Percentiles rank a stretch among this genome's conserved stretches.
Evolutionary conservation across 176 grass and related monocot genomes (phyloP).

Genomic region (Paspalum vaginatum): DNA sequence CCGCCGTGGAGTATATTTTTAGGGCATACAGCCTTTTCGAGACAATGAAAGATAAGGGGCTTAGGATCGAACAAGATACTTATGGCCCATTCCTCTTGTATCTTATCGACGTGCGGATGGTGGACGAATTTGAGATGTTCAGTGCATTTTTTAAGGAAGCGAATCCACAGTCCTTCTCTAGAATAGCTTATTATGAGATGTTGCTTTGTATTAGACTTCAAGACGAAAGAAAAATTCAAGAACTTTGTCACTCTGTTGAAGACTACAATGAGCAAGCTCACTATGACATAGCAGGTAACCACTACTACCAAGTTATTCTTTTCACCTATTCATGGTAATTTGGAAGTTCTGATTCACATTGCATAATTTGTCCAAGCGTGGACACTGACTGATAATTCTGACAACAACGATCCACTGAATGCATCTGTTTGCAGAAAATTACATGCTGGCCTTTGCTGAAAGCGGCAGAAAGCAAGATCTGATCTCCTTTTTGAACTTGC

Average conservation of each 20-base stretch:
- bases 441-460: conserved; percentile 91
- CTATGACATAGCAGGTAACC: conserved; percentile 68
- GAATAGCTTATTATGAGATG: conserved; percentile 96
- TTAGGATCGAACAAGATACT: conserved; percentile 62
- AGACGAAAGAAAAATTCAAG: conserved; percentile 65
- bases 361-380: conserved; percentile 13
- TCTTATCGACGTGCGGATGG: conserved; percentile 69
- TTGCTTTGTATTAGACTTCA: conserved; percentile 67
- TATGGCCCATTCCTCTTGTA: conserved; percentile 78
- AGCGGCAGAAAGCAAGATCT: conserved; percentile 69
- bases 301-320: conserved; percentile 22
- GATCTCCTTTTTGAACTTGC: conserved; percentile 57
- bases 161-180: conserved; percentile 49
- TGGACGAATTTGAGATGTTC: conserved; percentile 70
- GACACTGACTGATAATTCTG: conserved; percentile 15
- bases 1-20: conserved; percentile 59
- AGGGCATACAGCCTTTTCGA: conserved; percentile 58
- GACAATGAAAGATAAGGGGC: conserved; percentile 68
- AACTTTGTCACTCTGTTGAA: conserved; percentile 58
- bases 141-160: conserved; percentile 72
- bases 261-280: conserved; percentile 45
- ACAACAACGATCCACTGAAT: conserved; percentile 16
- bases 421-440: conserved; percentile 66
- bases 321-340: conserved; percentile 6
- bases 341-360: conserved; percentile 29